Percentiles rank a stretch among this genome's conserved stretches.
phyloP scores from a whole-genome alignment of 192 early-diverging fungal species.

The Gamsiella multidivaricata region DNA sequence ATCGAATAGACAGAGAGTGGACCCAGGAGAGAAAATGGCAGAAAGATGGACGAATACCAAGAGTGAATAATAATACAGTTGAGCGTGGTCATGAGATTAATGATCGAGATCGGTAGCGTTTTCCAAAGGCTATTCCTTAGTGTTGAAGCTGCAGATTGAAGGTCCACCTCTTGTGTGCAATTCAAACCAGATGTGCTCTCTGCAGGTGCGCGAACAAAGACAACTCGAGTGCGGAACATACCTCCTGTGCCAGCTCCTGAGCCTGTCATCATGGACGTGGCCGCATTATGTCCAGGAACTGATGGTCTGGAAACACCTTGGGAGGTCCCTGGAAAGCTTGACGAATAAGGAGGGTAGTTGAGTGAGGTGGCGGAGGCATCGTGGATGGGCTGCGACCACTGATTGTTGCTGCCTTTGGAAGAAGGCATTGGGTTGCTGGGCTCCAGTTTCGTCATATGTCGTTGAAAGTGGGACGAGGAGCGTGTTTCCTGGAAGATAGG shows the following conservation, averaged over 20 bases:
- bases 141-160: too few relatives aligned
- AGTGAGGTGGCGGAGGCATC: conserved; percentile 20
- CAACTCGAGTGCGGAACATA: too few relatives aligned
- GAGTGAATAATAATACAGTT: conserved; percentile 3
- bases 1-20: neutral
- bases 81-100: conserved; percentile 12
- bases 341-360: conserved; percentile 32
- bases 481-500: neutral
- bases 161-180: too few relatives aligned
- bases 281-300: neutral
- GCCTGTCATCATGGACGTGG: conserved; percentile 21
- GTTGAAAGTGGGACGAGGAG: neutral
- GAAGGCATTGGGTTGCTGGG: conserved; percentile 37
- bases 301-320: conserved; percentile 13
- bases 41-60: neutral
- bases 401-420: conserved; percentile 34
- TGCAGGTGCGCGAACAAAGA: too few relatives aligned
- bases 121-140: too few relatives aligned
- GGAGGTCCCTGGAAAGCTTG: conserved; percentile 25
- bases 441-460: conserved; percentile 47
- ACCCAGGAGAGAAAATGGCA: neutral
- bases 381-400: conserved; percentile 40
- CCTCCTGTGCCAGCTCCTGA: conserved; percentile 10
- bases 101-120: conserved; percentile 21
- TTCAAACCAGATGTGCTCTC: too few relatives aligned